Base-by-base conservation (phyloP, 805 yeast genomes). In the Pichia thaimueangensis region DNA sequence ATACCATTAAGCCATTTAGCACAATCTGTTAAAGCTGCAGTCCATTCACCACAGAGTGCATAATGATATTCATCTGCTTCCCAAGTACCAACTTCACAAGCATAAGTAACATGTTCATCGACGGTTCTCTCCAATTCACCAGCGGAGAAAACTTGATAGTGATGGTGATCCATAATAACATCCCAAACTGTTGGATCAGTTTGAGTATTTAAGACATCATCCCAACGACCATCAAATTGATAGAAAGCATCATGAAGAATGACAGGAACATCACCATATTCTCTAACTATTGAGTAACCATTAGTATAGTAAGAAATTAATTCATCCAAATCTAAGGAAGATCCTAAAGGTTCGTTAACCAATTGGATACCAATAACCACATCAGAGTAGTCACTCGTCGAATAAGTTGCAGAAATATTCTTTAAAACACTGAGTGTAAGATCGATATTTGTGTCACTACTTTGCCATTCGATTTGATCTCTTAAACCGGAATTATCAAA, bases 21-120 rank as follows among this genome's bases (percentile, higher is more conserved):
- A 68, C 97, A 89, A 65, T 89, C 96, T 3, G 96, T 88, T 50
- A 89, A 71, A 1, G 97, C 97, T 11, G 88, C 95, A 20, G 86
- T 70, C 86, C 91, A 89, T 67, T 88, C 96, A 47, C 96, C 97
- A 35, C 78, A 73, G 25, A 88, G 70, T 41, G 74, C 73, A 86
- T 91, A 84, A 61, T 83, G 86, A 53, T 69, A 62, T 59, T 84
- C 87, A 33, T 54, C 45, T 11, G 56, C 45, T 30, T 72, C 64
- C 39, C 64, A 58, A 15, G 66, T 52, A 42, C 69, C 69, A 45
- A 61, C 44, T 37, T 76, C 80, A 66, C 77, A 73, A 19, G 62
- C 57, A 58, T 82, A 76, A 27, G 62, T 50, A 39, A 91, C 54
- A 54, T 83, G 93, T 35, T 78, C 75, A 51, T 79, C 85, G 40